Evolutionary conservation across 371 early-diverging fungal species (phyloP), one percentile per base, ranked within the genome.

Genomic region (Sporodiniella umbellata): DNA sequence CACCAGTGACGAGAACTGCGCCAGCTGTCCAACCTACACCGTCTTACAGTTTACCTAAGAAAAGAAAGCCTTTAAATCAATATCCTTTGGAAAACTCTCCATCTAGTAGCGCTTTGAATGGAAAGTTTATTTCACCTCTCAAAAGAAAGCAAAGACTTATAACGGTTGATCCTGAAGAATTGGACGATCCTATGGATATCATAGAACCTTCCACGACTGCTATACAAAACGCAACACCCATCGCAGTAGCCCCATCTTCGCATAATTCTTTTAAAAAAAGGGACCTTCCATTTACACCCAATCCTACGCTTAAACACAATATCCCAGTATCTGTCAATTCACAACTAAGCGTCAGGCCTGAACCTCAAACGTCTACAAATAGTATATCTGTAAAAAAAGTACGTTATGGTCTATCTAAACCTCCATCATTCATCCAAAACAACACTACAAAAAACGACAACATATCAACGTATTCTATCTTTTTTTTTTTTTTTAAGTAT

Each of bases 111-210:
- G 21, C 8, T 21, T 10, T 8, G 4, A 19, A n/a, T 3, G 21
- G 15, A 1, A 18, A 18, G 12, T 40, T 40, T 40, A 12, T 21
- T 15, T 40, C 40, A 8, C 40, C 40, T n/a, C 40, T 40, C 40
- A 40, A 40, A 21, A 40, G 40, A 19, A 43, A 33, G 23, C 48
- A 55, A 30, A 33, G 55, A 43, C 22, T 44, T 1, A 37, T 54
- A 0, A 48, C 33, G 0, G 18, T 33, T 8, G 48, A 48, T 42
- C 49, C 49, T 37, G 48, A 48, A 12, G 50, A 49, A 22, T 10
- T 26, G 8, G 45, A 45, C 14, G 50, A 44, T 18, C 21, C 21
- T 18, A 19, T 19, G 40, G 40, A 40, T 19, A 40, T 12, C 3
- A 21, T 1, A 2, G 40, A 40, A 7, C 8, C 21, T 8, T 17